Evolutionary conservation across 768 basidiomycete genomes (phyloP).

Genomic region (Chalciporus piperatus): DNA sequence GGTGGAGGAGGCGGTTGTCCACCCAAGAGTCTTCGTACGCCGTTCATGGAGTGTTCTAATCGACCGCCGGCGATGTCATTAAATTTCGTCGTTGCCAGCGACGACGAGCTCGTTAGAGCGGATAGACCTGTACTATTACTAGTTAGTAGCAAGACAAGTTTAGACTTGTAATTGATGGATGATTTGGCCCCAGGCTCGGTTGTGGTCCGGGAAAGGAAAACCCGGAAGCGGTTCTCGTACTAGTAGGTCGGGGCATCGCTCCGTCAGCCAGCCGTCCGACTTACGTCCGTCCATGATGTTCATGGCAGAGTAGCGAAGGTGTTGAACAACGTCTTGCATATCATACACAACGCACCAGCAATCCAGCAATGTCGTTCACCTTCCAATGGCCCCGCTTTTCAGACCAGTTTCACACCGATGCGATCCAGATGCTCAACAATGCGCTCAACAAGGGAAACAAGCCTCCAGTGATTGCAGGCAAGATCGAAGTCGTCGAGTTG

Average conservation of each 20-base stretch:
- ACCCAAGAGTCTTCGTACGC: constrained; percentile 63
- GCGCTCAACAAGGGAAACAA: constrained; percentile 97
- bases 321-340: neutral
- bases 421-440: constrained; percentile 94
- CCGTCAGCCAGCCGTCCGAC: neutral
- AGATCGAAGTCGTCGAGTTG: constrained; percentile 96
- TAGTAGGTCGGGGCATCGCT: neutral
- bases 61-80: constrained; percentile 19
- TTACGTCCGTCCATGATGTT: constrained; percentile 22
- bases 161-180: no score
- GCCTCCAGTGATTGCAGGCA: constrained; percentile 95
- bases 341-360: neutral
- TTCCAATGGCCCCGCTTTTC: constrained; percentile 98
- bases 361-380: constrained; percentile 68
- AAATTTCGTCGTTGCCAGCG: constrained; percentile 14
- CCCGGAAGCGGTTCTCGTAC: neutral
- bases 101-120: neutral
- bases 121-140: neutral
- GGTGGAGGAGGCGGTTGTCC: constrained; percentile 26
- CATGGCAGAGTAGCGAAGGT: constrained; percentile 2
- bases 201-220: neutral
- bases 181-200: neutral
- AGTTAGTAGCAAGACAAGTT: no score
- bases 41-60: constrained; percentile 50
- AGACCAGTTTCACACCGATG: constrained; percentile 94